phyloP scores from a whole-genome alignment of 2,329 filamentous ascomycete species.

The Cadophora malorum region DNA sequence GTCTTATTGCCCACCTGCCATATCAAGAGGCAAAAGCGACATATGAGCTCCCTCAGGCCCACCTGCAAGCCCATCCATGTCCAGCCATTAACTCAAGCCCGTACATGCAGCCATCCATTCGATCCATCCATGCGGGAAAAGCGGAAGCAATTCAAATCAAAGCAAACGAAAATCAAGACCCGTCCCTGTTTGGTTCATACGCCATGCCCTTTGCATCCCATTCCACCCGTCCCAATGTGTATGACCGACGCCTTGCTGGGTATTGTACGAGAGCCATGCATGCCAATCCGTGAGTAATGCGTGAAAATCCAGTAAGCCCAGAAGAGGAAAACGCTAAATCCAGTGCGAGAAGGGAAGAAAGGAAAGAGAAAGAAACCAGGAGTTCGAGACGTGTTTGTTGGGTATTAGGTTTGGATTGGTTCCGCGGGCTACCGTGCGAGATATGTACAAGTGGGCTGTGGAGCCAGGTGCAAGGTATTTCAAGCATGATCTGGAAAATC shows the following conservation, averaged over 20 bases:
- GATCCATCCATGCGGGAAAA: not conserved
- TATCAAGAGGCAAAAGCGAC: not conserved
- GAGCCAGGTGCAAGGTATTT: not conserved
- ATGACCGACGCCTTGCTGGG: slow-evolving; percentile 19
- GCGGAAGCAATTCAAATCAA: not conserved
- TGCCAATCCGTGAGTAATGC: slow-evolving; percentile 9
- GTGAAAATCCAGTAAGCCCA: not conserved
- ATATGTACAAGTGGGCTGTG: not conserved
- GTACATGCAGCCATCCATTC: not conserved
- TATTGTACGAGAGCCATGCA: slow-evolving; percentile 17
- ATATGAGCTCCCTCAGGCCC: not conserved
- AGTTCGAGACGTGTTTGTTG: not conserved
- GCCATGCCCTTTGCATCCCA: not conserved
- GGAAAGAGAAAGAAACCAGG: not conserved
- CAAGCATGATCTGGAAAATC: not conserved
- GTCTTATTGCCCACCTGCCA: not conserved
- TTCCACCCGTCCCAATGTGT: slow-evolving; percentile 1
- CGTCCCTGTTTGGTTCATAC: not conserved
- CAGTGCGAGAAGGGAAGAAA: slow-evolving; percentile 1
- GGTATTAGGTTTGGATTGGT: not conserved
- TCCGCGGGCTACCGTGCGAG: not conserved
- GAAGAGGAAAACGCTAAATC: slow-evolving; percentile 6
- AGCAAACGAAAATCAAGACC: no score
- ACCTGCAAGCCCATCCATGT: not conserved
- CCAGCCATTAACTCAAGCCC: not conserved